phyloP scores from a whole-genome alignment of 805 yeast genomes.

The Komagataella populi region DNA sequence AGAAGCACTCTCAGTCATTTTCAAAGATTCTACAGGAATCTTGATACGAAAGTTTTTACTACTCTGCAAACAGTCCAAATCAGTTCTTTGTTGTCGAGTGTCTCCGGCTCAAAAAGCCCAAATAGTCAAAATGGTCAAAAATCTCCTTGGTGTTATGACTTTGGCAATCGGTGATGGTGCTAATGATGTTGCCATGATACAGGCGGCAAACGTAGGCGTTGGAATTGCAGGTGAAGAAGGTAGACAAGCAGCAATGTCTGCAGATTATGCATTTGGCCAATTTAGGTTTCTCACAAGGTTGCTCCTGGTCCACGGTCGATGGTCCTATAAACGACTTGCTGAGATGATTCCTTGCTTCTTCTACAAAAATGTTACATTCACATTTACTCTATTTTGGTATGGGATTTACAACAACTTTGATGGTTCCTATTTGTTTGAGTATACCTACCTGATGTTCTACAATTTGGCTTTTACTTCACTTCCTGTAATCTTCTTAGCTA shows the following conservation, averaged over 20 bases:
- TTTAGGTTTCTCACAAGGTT: slow-evolving; percentile 54
- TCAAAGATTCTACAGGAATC: slow-evolving; percentile 18
- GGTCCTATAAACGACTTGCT: slow-evolving; percentile 64
- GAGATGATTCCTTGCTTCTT: slow-evolving; percentile 74
- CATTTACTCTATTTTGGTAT: slow-evolving; percentile 66
- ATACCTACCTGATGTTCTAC: slow-evolving; percentile 65
- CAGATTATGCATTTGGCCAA: slow-evolving; percentile 76
- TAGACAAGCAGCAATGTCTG: slow-evolving; percentile 76
- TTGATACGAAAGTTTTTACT: slow-evolving; percentile 44
- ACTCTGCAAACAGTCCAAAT: slow-evolving; percentile 60
- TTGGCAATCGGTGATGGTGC: slow-evolving; percentile 82
- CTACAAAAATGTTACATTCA: slow-evolving; percentile 64
- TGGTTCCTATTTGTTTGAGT: slow-evolving; percentile 66
- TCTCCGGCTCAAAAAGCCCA: slow-evolving; percentile 77
- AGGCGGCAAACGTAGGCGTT: slow-evolving; percentile 73
- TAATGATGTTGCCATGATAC: slow-evolving; percentile 81
- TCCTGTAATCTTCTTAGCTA: slow-evolving; percentile 63
- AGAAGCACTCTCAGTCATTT: slow-evolving; percentile 36
- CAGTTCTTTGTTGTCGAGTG: slow-evolving; percentile 76
- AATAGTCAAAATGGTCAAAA: slow-evolving; percentile 55
- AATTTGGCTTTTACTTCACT: slow-evolving; percentile 72
- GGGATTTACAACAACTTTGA: slow-evolving; percentile 58
- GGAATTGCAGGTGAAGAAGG: slow-evolving; percentile 88
- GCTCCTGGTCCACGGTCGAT: slow-evolving; percentile 69
- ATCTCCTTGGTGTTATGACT: slow-evolving; percentile 56